Base-by-base conservation (phyloP, 148 eudicot species). In the Heliamphora exappendiculata region DNA sequence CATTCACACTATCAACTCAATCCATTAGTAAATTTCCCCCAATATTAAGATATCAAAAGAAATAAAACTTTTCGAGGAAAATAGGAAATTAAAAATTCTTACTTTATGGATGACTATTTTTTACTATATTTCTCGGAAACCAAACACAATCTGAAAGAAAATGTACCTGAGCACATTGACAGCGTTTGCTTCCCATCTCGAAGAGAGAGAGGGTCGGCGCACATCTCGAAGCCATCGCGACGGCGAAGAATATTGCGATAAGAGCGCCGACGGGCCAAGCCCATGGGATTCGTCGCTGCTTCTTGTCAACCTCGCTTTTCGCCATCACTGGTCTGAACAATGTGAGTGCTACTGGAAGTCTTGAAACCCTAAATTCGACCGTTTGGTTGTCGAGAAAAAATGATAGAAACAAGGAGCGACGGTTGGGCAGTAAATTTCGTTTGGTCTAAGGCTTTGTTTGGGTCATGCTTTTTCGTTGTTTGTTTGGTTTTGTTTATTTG, bases 101-200 rank as follows among this genome's bases (percentile, higher is more conserved):
- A 65, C 1, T 36, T 65, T n/a, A 65, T 2, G 45, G 13, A 65
- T 3, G 47, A 65, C 29, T 20, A 37, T 22, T 67, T 49, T 29
- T 67, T n/a, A 8, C 31, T 5, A 0, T 5, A 12, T 39, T 14
- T 26, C 4, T 69, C 54, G 54, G n/a, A 6, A 70, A 44, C 33
- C 72, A 68, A 42, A 47, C 53, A 29, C 13, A 8, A 28, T 36
- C 22, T 28, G 24, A 47, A 69, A 28, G 34, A 29, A 47, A 70
- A 47, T 31, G 57, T 29, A 70, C 73, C 73, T n/a, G 55, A 7
- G n/a, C 57, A 70, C 73, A 70, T 10, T 49, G 57, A 47, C 73
- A 45, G 37, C 55, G 36, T 14, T 28, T 29, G 22, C 36, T 47
- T 0, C 39, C 0, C 1, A 8, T 7, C 45, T 29, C 55, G 37